Percentiles rank a stretch among this genome's conserved stretches.
These are phyloP conservation scores for Paecilomyces sp. DNA, from an alignment of 2,329 filamentous ascomycete species.

Conservation along the genomic window DNA sequence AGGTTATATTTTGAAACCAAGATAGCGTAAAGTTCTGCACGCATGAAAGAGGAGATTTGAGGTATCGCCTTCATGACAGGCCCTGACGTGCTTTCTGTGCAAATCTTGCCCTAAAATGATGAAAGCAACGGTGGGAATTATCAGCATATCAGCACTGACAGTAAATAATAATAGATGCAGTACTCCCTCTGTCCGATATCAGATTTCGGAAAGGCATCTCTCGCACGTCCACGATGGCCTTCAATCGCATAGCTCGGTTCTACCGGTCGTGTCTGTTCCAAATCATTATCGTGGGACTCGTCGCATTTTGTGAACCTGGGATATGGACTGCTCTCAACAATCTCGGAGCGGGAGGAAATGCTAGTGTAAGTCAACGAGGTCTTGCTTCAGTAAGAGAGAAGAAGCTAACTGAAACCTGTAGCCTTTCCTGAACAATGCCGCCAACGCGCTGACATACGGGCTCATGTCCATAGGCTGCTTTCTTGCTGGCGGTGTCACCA, in stretches of 20 bases:
- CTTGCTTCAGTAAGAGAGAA: background rate
- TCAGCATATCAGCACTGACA: background rate
- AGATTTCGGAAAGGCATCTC: background rate
- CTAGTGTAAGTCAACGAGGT: background rate
- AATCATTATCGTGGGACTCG: slow-evolving; percentile 31
- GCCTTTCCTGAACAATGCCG: slow-evolving; percentile 44
- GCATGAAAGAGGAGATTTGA: background rate
- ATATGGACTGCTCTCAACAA: slow-evolving; percentile 41
- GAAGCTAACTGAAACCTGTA: slow-evolving; percentile 15
- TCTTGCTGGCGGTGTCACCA: slow-evolving; percentile 37
- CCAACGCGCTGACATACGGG: slow-evolving; percentile 42
- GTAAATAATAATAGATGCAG: background rate
- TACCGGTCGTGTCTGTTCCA: slow-evolving; percentile 41
- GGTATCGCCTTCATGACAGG: background rate
- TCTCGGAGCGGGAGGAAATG: slow-evolving; percentile 34
- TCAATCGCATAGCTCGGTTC: slow-evolving; percentile 1
- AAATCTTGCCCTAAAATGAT: background rate
- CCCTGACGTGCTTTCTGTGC: background rate
- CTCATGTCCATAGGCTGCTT: slow-evolving; percentile 42
- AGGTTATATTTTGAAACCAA: background rate
- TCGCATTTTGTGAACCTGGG: slow-evolving; percentile 36
- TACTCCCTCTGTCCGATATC: background rate
- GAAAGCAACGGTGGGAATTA: background rate
- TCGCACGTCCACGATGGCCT: background rate
- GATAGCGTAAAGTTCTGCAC: background rate